Evolutionary conservation across 768 basidiomycete genomes (phyloP), one percentile per base, ranked within the genome.

Genomic region (Mycena capillaripes): DNA sequence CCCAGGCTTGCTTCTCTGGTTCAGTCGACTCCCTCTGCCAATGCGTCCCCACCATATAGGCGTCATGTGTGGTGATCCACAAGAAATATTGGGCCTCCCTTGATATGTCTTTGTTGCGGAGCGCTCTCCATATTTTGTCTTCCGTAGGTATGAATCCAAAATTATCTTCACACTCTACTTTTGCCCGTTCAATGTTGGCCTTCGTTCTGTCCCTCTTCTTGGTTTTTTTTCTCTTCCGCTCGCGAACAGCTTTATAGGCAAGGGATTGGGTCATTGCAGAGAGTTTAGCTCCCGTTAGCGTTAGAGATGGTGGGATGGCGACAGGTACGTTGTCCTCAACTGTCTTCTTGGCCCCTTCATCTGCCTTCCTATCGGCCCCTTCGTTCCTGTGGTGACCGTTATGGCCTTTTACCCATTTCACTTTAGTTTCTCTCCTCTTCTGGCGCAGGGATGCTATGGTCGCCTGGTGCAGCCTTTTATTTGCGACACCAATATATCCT

Each of bases 371-470:
- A 48, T 80, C 77, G 12, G 79, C 78, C 6, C 36, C 75, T 58
- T 79, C 75, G 30, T 79, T 79, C 9, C 78, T 70, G 25, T 42
- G 38, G 29, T 70, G 23, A 2, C 74, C 75, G 10, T 27, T 65
- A 29, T 78, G 78, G 3, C 78, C 81, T 76, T 81, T 80, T 0
- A 80, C 78, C 78, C 79, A 78, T 30, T 53, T 53, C 10, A 82
- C 57, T 16, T 44, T 11, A 0, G 77, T 81, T 6, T 19, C 14
- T 2, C 71, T 75, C 14, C 55, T 50, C 27, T 75, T 44, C 19
- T 44, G n/a, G 44, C 77, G 36, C 19, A 81, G 69, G 0, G 57
- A 46, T 2, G 69, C 69, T 0, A 70, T 57, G 2, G 73, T 55
- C 0, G 67, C 66, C n/a, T 60, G 11, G 42, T 6, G 7, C 7